These are phyloP conservation scores for Erythrobasidium yunnanense DNA, from an alignment of 768 basidiomycete genomes.

Conservation along the genomic window DNA sequence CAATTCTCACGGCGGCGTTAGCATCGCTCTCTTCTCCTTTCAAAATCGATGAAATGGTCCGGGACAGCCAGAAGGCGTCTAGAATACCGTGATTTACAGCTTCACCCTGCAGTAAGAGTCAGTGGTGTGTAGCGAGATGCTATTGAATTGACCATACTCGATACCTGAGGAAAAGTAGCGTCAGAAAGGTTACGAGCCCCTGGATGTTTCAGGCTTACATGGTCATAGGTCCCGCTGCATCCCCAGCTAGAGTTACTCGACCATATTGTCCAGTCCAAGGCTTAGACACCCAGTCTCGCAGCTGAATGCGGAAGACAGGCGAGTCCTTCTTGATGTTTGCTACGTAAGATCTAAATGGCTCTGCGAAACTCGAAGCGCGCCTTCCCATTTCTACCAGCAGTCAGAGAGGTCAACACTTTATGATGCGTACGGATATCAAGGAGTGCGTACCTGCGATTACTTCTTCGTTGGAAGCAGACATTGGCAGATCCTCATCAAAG, in stretches of 20 bases:
- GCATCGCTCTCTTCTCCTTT: conserved; percentile 4
- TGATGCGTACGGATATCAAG: no score
- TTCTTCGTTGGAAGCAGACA: no score
- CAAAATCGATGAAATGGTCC: neutral
- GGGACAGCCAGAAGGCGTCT: conserved; percentile 18
- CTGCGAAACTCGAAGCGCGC: no score
- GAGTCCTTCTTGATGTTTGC: conserved; percentile 8
- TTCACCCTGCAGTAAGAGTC: no score
- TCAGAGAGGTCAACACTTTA: no score
- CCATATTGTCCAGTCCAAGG: conserved; percentile 9
- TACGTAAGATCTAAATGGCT: neutral
- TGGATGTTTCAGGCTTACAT: neutral
- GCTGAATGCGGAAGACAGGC: neutral
- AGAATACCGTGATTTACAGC: conserved; percentile 10
- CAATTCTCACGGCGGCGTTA: conserved; percentile 1
- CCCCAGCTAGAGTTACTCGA: conserved; percentile 9
- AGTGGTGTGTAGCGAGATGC: no score
- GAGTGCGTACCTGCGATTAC: no score
- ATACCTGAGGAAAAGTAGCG: no score
- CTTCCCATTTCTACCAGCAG: no score
- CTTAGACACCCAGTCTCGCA: conserved; percentile 17
- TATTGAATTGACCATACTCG: no score
- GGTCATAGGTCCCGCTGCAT: conserved; percentile 20
- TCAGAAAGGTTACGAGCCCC: no score
- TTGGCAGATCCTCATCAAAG: no score